Base-by-base conservation (phyloP, 306 rosid species). In the Luffa aegyptiaca region DNA sequence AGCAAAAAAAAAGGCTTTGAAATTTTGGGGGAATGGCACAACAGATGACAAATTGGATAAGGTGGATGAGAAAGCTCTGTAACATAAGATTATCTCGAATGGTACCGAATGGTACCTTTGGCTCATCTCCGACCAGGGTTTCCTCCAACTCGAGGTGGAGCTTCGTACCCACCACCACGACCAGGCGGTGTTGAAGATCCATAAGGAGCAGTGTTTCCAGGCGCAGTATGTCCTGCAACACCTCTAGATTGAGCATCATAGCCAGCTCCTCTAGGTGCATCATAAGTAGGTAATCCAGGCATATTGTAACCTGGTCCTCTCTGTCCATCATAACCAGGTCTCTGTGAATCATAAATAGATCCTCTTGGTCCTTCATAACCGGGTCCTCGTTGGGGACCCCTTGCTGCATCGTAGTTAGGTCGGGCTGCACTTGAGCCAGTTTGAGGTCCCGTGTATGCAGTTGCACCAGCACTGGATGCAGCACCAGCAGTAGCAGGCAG, bases 191-290 rank as follows among this genome's bases (percentile, higher is more conserved):
- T 90, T 51, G 90, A 72, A 37, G 97, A 88, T 17, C 90, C 90
- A 52, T 86, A 92, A 11, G 90, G 85, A 73, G 80, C 86, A 52
- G 87, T 90, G 86, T 80, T 88, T 56, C 73, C 73, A 0, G 86
- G 84, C 1, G 81, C 62, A 20, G 76, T 82, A 61, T 86, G 97
- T 81, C 97, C 97, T 36, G 81, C 78, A 83, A 81, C 88, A 80
- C 88, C 91, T 79, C 95, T 91, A 35, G 92, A 79, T 78, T 91
- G 97, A 31, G 87, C 49, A 80, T 90, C 97, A 80, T 87, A 91
- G 76, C 88, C 91, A 77, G 88, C 16, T 81, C 90, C 96, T 80
- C 90, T 89, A 26, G 80, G 79, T 10, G 85, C 81, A 79, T 89
- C 88, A 4, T 88, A 92, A 48, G 35, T 14, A 51, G 76, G 44